Evolutionary conservation across 441 rosid species (phyloP).

Genomic region (Jatropha multifida): DNA sequence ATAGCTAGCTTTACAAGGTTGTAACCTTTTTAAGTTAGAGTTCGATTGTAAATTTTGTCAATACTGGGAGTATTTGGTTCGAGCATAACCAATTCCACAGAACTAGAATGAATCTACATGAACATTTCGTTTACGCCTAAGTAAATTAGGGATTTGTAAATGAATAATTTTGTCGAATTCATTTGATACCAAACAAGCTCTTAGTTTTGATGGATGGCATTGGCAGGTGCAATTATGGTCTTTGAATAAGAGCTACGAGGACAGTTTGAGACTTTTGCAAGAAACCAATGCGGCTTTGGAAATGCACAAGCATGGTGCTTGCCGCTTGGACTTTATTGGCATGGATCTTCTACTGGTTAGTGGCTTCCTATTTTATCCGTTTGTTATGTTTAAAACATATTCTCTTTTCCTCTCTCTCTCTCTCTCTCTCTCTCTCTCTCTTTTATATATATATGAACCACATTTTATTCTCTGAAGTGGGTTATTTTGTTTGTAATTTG

Average conservation of each 20-base stretch:
- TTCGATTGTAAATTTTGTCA: no score
- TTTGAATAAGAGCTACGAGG: constrained; percentile 55
- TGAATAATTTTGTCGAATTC: no score
- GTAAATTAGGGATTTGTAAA: no score
- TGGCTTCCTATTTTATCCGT: not conserved
- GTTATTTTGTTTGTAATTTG: constrained; percentile 17
- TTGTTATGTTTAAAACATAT: not conserved
- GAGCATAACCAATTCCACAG: no score
- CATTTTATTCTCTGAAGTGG: not conserved
- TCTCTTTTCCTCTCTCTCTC: not conserved
- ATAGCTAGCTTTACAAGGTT: no score
- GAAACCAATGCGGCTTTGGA: constrained; percentile 81
- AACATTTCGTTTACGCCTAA: no score
- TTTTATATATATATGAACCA: no score
- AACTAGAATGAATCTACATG: no score
- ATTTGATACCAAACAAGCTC: no score
- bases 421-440: no score
- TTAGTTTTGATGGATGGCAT: not conserved
- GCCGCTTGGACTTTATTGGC: constrained; percentile 58
- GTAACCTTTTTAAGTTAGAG: no score
- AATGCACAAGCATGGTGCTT: constrained; percentile 72
- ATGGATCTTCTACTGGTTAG: constrained; percentile 52
- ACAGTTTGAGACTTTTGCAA: constrained; percentile 63
- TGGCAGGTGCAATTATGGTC: constrained; percentile 60
- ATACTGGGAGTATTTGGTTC: no score